Percentiles rank a stretch among this genome's conserved stretches.
These are phyloP conservation scores for Metschnikowia bowlesiae DNA, from an alignment of 805 yeast species.

Conservation along the genomic window DNA sequence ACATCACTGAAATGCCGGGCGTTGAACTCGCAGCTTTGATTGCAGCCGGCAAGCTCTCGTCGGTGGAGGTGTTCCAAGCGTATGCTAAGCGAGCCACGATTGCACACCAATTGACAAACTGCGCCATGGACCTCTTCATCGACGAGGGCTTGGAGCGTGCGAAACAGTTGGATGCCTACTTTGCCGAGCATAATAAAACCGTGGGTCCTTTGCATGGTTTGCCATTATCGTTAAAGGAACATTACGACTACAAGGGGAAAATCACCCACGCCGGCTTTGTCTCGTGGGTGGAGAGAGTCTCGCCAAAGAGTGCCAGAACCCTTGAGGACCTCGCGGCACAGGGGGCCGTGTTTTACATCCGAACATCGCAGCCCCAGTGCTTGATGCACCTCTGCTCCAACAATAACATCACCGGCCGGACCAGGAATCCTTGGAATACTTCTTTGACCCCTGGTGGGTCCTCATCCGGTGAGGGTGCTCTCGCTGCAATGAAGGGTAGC, in stretches of 20 bases:
- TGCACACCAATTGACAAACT: constrained; percentile 18
- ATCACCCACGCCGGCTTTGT: constrained; percentile 16
- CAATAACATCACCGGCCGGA: constrained; percentile 17
- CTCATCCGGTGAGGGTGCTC: constrained; percentile 18
- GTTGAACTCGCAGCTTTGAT: constrained; percentile 12
- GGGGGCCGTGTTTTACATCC: constrained; percentile 18
- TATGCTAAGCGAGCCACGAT: constrained; percentile 18
- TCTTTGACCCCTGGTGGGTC: constrained; percentile 17
- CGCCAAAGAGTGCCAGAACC: constrained; percentile 8
- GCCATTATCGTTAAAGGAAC: constrained; percentile 18
- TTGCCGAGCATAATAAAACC: constrained; percentile 7
- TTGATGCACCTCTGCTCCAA: constrained; percentile 18
- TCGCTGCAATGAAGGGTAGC: constrained; percentile 18
- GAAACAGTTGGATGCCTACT: constrained; percentile 14
- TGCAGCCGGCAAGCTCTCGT: constrained; percentile 11
- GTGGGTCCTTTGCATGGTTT: constrained; percentile 18
- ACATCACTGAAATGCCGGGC: constrained; percentile 12
- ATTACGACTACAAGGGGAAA: constrained; percentile 13
- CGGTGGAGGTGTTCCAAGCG: constrained; percentile 14
- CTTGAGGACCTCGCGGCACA: constrained; percentile 10
- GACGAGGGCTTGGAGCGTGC: constrained; percentile 19
- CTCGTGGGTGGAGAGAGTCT: constrained; percentile 13
- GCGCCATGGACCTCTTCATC: constrained; percentile 18
- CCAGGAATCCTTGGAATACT: constrained; percentile 17
- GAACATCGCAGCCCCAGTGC: constrained; percentile 18